A percentile compares a stretch with the other conserved stretches of the same genome.
These are phyloP conservation scores for Blastobotrys serpentis DNA, from an alignment of 1,139 yeast species.

Conservation along the genomic window DNA sequence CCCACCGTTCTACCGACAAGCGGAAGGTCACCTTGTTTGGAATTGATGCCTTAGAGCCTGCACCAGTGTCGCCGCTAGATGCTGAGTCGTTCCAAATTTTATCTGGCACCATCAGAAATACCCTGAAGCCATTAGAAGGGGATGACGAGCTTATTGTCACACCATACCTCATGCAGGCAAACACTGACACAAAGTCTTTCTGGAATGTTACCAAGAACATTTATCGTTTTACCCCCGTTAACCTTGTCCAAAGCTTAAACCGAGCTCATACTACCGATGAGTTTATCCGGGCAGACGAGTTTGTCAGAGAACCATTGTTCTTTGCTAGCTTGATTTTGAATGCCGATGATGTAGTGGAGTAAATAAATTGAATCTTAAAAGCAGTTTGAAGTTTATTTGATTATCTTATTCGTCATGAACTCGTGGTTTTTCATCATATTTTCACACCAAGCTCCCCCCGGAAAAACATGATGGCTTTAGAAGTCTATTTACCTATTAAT, in stretches of 20 bases:
- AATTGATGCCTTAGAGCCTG: constrained; percentile 46
- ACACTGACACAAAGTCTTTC: constrained; percentile 80
- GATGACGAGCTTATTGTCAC: constrained; percentile 46
- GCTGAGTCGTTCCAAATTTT: constrained; percentile 53
- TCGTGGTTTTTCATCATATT: background rate
- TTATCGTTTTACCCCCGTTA: constrained; percentile 58
- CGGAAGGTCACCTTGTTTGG: constrained; percentile 29
- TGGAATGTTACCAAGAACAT: constrained; percentile 72
- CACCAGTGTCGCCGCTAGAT: constrained; percentile 55
- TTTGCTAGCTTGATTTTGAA: constrained; percentile 31
- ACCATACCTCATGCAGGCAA: constrained; percentile 72
- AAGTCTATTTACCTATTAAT: background rate
- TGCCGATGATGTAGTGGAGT: constrained; percentile 40
- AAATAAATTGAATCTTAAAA: background rate
- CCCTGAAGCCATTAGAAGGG: constrained; percentile 12
- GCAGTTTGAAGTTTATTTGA: background rate
- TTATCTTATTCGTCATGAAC: background rate
- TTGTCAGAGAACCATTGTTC: constrained; percentile 19
- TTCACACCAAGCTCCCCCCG: background rate
- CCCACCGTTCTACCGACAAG: constrained; percentile 41
- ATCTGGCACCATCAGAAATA: constrained; percentile 56
- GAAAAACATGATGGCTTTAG: background rate
- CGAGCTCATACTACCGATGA: constrained; percentile 18
- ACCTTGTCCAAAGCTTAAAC: constrained; percentile 17
- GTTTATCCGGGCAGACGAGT: constrained; percentile 17